Base-by-base conservation (phyloP, 805 yeast species). In the Ogataea ramenticola region DNA sequence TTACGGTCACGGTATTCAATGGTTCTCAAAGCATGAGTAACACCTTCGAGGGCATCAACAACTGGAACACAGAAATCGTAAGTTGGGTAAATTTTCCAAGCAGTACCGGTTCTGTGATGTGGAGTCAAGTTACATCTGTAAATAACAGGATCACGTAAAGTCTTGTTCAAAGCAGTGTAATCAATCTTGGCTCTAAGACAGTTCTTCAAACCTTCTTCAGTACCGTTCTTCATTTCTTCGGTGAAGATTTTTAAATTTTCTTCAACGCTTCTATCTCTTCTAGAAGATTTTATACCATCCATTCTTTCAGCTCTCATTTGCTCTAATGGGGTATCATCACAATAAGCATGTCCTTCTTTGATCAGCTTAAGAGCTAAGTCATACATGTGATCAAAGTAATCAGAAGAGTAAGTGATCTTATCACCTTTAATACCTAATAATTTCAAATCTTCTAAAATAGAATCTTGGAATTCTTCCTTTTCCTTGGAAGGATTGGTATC, bases 1-100 rank as follows among this genome's bases (percentile, higher is more conserved):
- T 93, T 93, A 71, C 99, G 85, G 75, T 93, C 99, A 71, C 98
- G 84, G 79, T 93, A 93, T 73, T 93, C 99, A 61, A 85, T 91
- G 38, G 99, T 93, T 77, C 99, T 84, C 65, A 93, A 75, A 44
- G 98, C 96, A 60, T 93, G 99, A 37, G 99, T 93, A 40, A 93
- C 96, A 57, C 99, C 99, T 71, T 93, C 99, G 39, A 88, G 56
- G 21, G 98, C 73, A 67, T 93, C 99, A 43, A 93, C 97, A 42
- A 91, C 79, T 49, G 99, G 99, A 50, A 86, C 95, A 77, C 98
- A 93, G 86, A 93, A 93, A 68, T 93, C 99, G 68, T 93, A 93
- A 36, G 96, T 89, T 62, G 99, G 99, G 72, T 93, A 93, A 66
- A 91, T 79, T 68, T 93, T 93, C 99, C 99, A 93, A 42, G 72